A percentile compares a stretch with the other conserved stretches of the same genome.
These are phyloP conservation scores for Trichosporon sp. DNA, from an alignment of 1,284 basidiomycete genomes.

Conservation along the genomic window DNA sequence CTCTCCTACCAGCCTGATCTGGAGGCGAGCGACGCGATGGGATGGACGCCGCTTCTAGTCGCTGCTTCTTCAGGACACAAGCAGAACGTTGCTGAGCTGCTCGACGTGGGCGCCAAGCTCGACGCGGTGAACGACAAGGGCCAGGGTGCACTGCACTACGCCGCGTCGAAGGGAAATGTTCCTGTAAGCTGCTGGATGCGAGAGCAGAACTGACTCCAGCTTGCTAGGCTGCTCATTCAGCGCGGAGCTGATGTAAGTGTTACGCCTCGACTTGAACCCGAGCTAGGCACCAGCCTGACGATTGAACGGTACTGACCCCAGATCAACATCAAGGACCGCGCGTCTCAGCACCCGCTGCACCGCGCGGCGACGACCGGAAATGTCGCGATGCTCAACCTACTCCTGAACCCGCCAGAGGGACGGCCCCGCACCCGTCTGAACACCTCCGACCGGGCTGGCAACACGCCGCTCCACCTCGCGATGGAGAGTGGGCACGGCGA, in stretches of 20 bases:
- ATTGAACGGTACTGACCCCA: slow-evolving; percentile 39
- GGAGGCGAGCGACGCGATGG: slow-evolving; percentile 64
- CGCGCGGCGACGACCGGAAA: slow-evolving; percentile 92
- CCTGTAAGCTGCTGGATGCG: slow-evolving; percentile 57
- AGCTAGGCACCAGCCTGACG: no score
- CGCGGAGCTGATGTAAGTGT: slow-evolving; percentile 39
- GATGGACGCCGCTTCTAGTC: slow-evolving; percentile 84
- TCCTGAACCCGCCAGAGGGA: slow-evolving; percentile 69
- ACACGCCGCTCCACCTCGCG: slow-evolving; percentile 91
- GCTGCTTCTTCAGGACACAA: slow-evolving; percentile 63
- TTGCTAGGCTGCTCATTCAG: slow-evolving; percentile 75
- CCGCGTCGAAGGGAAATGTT: slow-evolving; percentile 84
- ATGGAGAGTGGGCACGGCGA: slow-evolving; percentile 91
- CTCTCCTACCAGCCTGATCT: slow-evolving; percentile 66
- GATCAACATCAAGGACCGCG: slow-evolving; percentile 88
- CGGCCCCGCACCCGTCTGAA: slow-evolving; percentile 77
- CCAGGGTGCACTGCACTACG: slow-evolving; percentile 86
- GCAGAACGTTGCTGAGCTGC: slow-evolving; percentile 69
- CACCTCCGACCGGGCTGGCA: slow-evolving; percentile 76
- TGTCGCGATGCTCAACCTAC: slow-evolving; percentile 72
- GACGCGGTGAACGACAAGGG: slow-evolving; percentile 79
- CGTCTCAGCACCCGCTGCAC: slow-evolving; percentile 83
- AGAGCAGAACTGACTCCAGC: slow-evolving; percentile 56
- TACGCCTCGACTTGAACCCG: background rate
- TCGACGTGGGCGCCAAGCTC: slow-evolving; percentile 79